Evolutionary conservation across 768 basidiomycete genomes (phyloP).

Genomic region (Lentinula boryana): DNA sequence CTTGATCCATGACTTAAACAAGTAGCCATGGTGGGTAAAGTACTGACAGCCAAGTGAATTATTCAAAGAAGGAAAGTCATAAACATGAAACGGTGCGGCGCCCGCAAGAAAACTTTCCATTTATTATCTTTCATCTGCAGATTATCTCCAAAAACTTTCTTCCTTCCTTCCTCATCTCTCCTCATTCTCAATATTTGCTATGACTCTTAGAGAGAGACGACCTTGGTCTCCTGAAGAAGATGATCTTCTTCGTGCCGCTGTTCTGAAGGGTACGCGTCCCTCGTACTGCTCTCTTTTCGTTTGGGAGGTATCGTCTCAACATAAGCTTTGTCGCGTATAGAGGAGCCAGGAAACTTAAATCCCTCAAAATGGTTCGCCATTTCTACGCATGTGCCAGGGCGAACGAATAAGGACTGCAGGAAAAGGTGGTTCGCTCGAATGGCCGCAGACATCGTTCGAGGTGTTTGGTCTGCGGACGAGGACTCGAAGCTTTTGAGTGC

Average conservation of each 20-base stretch:
- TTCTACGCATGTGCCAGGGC: constrained; percentile 53
- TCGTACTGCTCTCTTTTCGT: neutral
- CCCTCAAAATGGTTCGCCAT: constrained; percentile 65
- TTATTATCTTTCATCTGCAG: neutral
- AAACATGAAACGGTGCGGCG: neutral
- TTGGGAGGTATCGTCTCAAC: neutral
- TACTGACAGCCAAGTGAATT: neutral
- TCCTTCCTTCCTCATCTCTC: neutral
- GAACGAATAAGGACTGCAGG: constrained; percentile 60
- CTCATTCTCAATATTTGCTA: neutral
- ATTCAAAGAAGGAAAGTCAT: neutral
- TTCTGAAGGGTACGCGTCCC: constrained; percentile 32
- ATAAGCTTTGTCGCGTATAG: constrained; percentile 22
- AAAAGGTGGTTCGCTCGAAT: constrained; percentile 63
- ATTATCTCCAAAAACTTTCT: neutral
- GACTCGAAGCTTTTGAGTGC: constrained; percentile 51
- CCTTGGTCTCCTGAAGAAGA: constrained; percentile 50
- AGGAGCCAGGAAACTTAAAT: constrained; percentile 52
- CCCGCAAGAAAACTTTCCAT: neutral
- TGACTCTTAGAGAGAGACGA: constrained; percentile 32
- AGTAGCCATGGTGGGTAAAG: neutral
- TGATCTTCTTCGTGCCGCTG: constrained; percentile 45
- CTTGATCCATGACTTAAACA: neutral
- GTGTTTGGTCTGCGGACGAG: constrained; percentile 56
- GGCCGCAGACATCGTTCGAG: constrained; percentile 55